These are phyloP conservation scores for Torulaspora quercuum DNA, from an alignment of 805 yeast species.

Conservation along the genomic window DNA sequence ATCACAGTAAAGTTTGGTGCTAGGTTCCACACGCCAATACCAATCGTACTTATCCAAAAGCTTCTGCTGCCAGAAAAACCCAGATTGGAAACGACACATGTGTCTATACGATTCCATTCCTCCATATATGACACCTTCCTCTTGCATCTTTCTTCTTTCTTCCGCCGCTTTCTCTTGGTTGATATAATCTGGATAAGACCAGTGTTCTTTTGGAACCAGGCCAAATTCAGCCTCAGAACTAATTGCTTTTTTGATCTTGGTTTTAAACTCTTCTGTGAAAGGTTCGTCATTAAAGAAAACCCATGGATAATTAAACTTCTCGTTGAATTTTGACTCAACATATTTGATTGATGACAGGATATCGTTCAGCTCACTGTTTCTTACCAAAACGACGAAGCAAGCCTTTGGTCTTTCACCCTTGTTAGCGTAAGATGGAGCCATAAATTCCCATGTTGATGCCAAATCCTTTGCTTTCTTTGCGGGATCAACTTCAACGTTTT, in stretches of 20 bases:
- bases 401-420: constrained; percentile 32
- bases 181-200: constrained; percentile 83
- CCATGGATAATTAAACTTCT: constrained; percentile 80
- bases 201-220: constrained; percentile 67
- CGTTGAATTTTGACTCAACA: constrained; percentile 79
- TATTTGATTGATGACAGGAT: constrained; percentile 59
- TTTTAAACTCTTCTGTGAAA: constrained; percentile 68
- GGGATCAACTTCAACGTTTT: constrained; percentile 3
- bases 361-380: constrained; percentile 61
- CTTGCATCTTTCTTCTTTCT: constrained; percentile 54
- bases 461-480: constrained; percentile 4
- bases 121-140: constrained; percentile 65
- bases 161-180: constrained; percentile 67
- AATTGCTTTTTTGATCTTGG: constrained; percentile 48
- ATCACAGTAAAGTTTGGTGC: constrained; percentile 68
- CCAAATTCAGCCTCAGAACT: constrained; percentile 74
- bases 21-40: constrained; percentile 95
- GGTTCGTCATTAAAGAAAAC: constrained; percentile 81
- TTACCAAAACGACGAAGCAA: constrained; percentile 55
- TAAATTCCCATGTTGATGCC: constrained; percentile 16
- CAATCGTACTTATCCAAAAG: constrained; percentile 66
- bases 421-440: constrained; percentile 21
- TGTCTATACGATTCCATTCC: constrained; percentile 73
- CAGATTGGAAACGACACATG: constrained; percentile 87
- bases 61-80: constrained; percentile 74